Base-by-base conservation (phyloP, 2,329 filamentous ascomycete genomes). In the Cercospora citrullina region DNA sequence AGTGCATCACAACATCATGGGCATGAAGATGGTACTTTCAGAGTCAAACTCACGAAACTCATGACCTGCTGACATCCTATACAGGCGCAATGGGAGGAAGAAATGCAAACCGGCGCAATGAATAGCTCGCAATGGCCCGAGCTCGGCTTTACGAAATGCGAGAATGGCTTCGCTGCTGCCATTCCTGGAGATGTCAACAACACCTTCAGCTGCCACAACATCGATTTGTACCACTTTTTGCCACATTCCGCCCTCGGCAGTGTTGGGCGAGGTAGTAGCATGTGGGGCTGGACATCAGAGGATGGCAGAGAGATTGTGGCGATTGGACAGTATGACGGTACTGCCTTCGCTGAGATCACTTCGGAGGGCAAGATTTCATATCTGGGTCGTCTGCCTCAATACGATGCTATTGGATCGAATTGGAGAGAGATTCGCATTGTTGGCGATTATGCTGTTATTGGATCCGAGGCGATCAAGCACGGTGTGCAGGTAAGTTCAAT, bases 161-260 rank as follows among this genome's bases (percentile, higher is more conserved):
- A 55, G 45, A 57, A 66, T 26, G 64, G 60, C 12, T 69, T 62
- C 42, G 73, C 71, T 5, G 71, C 71, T 16, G 45, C 71, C 69
- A 62, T 70, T 63, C 63, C 68, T 51, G 58, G 66, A 60, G 48
- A 69, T 60, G 16, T 66, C 59, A 69, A 69, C 57, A 67, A 69
- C 28, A 69, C 68, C 18, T 86, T 84, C 74, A 74, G 75, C 31
- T 85, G 84, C 75, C 80, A 79, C 66, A 84, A 69, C n/a, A 69
- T 61, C 42, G 86, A 88, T 70, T 79, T 87, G 0, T 84, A 86
- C 72, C 83, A 86, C 71, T 88, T 88, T 77, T 75, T 85, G 48
- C 82, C 81, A 53, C 86, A 88, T 71, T 81, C 82, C 2, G 81
- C 82, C 18, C 81, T 88, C 1, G 86, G 86, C 6, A 84, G 83